A percentile compares a stretch with the other conserved stretches of the same genome.
These are phyloP conservation scores for Globisporangium orthogonon DNA, from an alignment of 352 stramenopile species.

Conservation along the genomic window DNA sequence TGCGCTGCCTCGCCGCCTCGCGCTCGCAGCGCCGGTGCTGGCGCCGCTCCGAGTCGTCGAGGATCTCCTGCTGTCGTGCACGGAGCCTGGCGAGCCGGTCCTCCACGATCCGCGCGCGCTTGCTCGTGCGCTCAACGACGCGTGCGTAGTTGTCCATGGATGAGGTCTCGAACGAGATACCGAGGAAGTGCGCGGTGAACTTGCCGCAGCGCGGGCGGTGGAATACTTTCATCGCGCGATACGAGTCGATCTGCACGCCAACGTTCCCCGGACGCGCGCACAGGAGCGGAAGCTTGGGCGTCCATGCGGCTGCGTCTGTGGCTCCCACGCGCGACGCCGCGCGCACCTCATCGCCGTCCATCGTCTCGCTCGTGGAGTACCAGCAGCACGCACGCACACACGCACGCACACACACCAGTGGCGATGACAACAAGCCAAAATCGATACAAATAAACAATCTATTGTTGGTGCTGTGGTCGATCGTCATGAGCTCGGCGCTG, in stretches of 20 bases:
- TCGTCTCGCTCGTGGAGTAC: background rate
- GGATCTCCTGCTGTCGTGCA: conserved; percentile 33
- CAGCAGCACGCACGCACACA: background rate
- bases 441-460: background rate
- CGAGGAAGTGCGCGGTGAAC: conserved; percentile 70
- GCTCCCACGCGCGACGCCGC: conserved; percentile 1
- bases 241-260: conserved; percentile 70
- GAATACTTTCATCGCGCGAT: conserved; percentile 51
- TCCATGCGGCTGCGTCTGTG: conserved; percentile 2
- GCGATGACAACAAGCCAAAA: background rate
- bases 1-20: conserved; percentile 34
- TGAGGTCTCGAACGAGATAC: conserved; percentile 52
- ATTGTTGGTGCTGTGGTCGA: background rate
- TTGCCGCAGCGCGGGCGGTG: conserved; percentile 43
- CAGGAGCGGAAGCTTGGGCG: conserved; percentile 39
- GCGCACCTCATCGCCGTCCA: conserved; percentile 21
- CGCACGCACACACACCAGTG: too few relatives aligned
- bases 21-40: conserved; percentile 29
- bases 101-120: conserved; percentile 30
- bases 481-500: background rate
- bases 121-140: conserved; percentile 46
- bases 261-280: conserved; percentile 62
- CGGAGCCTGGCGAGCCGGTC: conserved; percentile 44
- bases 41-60: conserved; percentile 31
- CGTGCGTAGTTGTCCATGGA: conserved; percentile 69